Base-by-base conservation (phyloP, 768 basidiomycete genomes). In the Austroboletus eburneus region DNA sequence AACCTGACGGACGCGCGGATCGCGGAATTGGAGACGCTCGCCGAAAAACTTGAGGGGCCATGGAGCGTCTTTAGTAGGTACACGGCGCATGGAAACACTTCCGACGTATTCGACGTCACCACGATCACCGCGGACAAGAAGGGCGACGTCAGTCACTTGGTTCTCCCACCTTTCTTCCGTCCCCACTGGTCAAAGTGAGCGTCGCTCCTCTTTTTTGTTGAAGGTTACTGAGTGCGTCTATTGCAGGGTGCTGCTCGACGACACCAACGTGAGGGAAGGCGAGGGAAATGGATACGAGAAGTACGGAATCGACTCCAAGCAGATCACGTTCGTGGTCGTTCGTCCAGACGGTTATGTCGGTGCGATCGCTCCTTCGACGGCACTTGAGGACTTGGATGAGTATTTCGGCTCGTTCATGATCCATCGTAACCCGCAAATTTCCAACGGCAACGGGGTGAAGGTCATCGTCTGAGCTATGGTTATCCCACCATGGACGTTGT, bases 291-390 rank as follows among this genome's bases (percentile, higher is more conserved):
- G 64, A 6, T 68, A 68, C 45, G 47, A 56, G 22, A 51, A 45
- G 30, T 67, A 57, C 43, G 67, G 66, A 1, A 65, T 68, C 36
- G 44, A 45, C 14, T 27, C 51, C 4, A 38, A 38, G 14, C 51
- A 51, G 12, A 57, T 62, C 9, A 56, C 63, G 18, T 51, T 68
- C 17, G 61, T 65, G 21, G 51, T 69, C 13, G 55, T 69, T 29
- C 59, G 67, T 5, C 66, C 67, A 10, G 67, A 69, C 46, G 63
- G 65, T 14, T 69, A 66, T 48, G 60, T 69, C 16, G 65, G 66
- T 8, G 56, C 57, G 48, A 45, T 67, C 20, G 55, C 63, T 4
- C 56, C 63, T n/a, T 40, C 51, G 21, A 42, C 17, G 25, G 45
- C 48, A 6, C 25, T 56, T 20, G 39, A 37, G n/a, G 34, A 35